phyloP scores from a whole-genome alignment of 2,329 filamentous ascomycete species.

The Cytospora chrysosperma region DNA sequence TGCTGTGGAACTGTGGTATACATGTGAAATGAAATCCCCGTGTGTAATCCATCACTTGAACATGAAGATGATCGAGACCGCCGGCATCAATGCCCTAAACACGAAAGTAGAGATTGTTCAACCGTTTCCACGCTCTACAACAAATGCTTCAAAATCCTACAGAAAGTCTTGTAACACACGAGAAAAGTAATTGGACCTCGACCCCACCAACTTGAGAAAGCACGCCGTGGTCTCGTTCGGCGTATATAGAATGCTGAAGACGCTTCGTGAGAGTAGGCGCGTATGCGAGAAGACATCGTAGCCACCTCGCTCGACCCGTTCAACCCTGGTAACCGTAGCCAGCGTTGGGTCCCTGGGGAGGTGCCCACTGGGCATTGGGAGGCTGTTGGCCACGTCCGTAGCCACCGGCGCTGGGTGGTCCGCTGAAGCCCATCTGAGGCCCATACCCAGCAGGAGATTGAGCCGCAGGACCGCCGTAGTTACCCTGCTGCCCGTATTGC shows the following conservation, averaged over 20 bases:
- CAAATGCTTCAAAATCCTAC: conserved; percentile 15
- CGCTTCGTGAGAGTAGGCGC: neutral
- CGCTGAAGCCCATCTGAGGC: conserved; percentile 70
- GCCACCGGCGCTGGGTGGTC: conserved; percentile 73
- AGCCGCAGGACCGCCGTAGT: conserved; percentile 58
- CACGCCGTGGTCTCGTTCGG: neutral
- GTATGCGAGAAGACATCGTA: neutral
- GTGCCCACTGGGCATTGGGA: conserved; percentile 54
- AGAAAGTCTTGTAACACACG: conserved; percentile 6
- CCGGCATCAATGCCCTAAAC: conserved; percentile 8
- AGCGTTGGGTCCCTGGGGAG: conserved; percentile 54
- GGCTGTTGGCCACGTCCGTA: conserved; percentile 74
- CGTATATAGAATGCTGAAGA: neutral
- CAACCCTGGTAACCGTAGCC: conserved; percentile 66
- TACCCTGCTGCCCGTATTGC: conserved; percentile 65
- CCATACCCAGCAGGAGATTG: conserved; percentile 63
- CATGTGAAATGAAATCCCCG: conserved; percentile 10
- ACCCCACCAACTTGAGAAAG: neutral
- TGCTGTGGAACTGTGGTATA: conserved; percentile 2
- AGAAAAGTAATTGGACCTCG: conserved; percentile 4
- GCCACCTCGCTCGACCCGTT: neutral
- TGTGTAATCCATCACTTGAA: neutral
- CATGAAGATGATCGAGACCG: conserved; percentile 2
- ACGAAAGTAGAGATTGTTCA: conserved; percentile 2
- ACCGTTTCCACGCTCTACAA: conserved; percentile 15